Percentiles rank a stretch among this genome's conserved stretches.
Evolutionary conservation across 2,329 filamentous ascomycete genomes (phyloP).

Genomic region (Neonectria punicea): DNA sequence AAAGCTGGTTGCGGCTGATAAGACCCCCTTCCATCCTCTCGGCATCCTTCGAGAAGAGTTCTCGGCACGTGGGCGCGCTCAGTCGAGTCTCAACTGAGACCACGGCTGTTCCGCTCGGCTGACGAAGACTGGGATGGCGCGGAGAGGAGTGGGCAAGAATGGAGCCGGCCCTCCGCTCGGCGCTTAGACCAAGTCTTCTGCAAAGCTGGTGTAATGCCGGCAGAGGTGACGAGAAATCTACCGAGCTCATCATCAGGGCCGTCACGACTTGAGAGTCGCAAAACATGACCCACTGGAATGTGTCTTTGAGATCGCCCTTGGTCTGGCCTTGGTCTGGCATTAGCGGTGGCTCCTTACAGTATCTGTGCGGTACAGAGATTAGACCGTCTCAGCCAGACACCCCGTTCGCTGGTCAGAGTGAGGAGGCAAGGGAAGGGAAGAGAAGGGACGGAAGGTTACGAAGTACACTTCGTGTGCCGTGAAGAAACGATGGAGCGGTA

Average conservation of each 20-base stretch:
- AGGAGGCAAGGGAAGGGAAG: neutral
- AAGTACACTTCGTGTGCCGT: neutral
- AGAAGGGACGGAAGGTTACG: neutral
- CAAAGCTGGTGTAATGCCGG: conserved; percentile 7
- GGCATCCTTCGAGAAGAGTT: conserved; percentile 36
- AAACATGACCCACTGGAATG: conserved; percentile 27
- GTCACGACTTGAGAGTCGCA: conserved; percentile 2
- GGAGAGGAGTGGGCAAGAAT: conserved; percentile 15
- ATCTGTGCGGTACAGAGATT: conserved; percentile 9
- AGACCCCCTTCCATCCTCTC: conserved; percentile 16
- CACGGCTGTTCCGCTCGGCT: conserved; percentile 20
- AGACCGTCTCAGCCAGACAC: conserved; percentile 18
- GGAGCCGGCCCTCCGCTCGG: conserved; percentile 1
- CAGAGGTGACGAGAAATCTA: neutral
- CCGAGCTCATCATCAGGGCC: neutral
- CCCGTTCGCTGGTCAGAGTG: neutral
- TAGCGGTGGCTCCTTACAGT: conserved; percentile 17
- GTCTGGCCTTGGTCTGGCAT: conserved; percentile 19
- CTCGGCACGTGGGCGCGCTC: conserved; percentile 28
- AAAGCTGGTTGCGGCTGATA: conserved; percentile 12
- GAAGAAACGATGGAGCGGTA: conserved; percentile 13
- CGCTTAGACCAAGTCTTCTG: neutral
- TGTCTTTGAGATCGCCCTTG: conserved; percentile 16
- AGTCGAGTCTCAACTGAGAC: conserved; percentile 23
- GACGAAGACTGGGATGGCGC: conserved; percentile 17